Evolutionary conservation across 805 yeast species (phyloP).

Genomic region (Zygosaccharomyces bailii): DNA sequence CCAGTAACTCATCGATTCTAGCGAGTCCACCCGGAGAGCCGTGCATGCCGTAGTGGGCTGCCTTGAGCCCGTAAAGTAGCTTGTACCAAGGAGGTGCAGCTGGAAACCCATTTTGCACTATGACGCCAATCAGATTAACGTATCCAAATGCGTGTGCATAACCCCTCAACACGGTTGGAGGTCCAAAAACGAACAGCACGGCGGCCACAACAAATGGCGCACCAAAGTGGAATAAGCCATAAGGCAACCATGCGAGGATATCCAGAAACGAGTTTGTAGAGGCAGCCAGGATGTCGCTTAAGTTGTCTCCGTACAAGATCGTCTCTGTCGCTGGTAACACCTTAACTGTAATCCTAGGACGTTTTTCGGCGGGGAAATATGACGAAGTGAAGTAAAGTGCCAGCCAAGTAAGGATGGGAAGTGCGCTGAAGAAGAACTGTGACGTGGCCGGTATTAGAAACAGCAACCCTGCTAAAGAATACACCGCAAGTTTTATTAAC

Average conservation of each 20-base stretch:
- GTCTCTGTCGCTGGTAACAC: constrained; percentile 90
- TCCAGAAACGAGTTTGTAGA: constrained; percentile 63
- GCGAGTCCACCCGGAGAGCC: constrained; percentile 97
- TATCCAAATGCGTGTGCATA: constrained; percentile 94
- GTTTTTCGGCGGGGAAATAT: constrained; percentile 65
- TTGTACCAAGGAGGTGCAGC: constrained; percentile 99
- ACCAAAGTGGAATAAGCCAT: constrained; percentile 87
- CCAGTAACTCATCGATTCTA: constrained; percentile 75
- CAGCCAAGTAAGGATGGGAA: constrained; percentile 85
- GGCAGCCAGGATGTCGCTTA: constrained; percentile 78
- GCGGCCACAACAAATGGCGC: constrained; percentile 84
- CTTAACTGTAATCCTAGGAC: constrained; percentile 87
- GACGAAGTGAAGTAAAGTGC: constrained; percentile 75
- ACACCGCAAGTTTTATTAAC: constrained; percentile 34
- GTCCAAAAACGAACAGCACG: constrained; percentile 78
- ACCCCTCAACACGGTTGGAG: constrained; percentile 79
- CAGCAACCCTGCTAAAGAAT: constrained; percentile 41
- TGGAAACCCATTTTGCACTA: constrained; percentile 78
- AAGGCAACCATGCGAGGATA: constrained; percentile 92
- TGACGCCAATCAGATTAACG: constrained; percentile 84
- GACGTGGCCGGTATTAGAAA: constrained; percentile 71
- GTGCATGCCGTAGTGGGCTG: constrained; percentile 85
- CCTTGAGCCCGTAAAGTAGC: constrained; percentile 73
- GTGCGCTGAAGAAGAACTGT: constrained; percentile 78
- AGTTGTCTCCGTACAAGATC: constrained; percentile 84